Conservation (phyloP, 306 rosid species). For the Sesbania bispinosa region DNA sequence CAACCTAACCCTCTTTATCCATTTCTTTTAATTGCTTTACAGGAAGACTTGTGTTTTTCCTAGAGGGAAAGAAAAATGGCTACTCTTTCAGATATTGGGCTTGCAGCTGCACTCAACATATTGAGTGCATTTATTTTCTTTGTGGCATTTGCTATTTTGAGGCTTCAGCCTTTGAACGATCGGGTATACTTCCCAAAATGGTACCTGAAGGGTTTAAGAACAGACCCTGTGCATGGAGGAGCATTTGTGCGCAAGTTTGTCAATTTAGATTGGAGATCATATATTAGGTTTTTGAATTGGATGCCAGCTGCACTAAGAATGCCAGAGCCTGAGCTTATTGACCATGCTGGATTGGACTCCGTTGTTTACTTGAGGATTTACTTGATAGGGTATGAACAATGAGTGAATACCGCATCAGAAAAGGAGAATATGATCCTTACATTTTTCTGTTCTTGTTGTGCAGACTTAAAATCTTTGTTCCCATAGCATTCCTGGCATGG, state of each 20-base stretch:
- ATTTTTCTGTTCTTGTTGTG: conserved; percentile 22
- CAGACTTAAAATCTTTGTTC: conserved; percentile 94
- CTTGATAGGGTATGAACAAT: conserved; percentile 70
- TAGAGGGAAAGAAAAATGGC: conserved; percentile 54
- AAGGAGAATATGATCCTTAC: conserved; percentile 12
- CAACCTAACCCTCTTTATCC: neutral
- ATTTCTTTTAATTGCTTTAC: conserved; percentile 15
- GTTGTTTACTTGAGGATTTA: conserved; percentile 93
- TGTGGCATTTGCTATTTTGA: conserved; percentile 71
- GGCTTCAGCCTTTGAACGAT: conserved; percentile 97
- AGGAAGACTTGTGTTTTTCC: conserved; percentile 33
- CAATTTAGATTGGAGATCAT: conserved; percentile 81
- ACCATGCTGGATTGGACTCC: conserved; percentile 95
- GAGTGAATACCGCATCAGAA: neutral
- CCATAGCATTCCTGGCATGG: conserved; percentile 82
- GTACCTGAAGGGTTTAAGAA: conserved; percentile 78
- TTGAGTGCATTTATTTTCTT: conserved; percentile 73
- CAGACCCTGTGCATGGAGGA: conserved; percentile 73
- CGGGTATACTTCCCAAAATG: conserved; percentile 96
- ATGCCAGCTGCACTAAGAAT: conserved; percentile 90
- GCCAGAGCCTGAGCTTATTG: conserved; percentile 97
- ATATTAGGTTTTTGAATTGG: conserved; percentile 76
- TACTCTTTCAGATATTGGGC: conserved; percentile 61
- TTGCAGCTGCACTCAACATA: conserved; percentile 75
- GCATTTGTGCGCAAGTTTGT: conserved; percentile 70